Base-by-base conservation (phyloP, 345 rosid genomes). In the Ceriops zippeliana region DNA sequence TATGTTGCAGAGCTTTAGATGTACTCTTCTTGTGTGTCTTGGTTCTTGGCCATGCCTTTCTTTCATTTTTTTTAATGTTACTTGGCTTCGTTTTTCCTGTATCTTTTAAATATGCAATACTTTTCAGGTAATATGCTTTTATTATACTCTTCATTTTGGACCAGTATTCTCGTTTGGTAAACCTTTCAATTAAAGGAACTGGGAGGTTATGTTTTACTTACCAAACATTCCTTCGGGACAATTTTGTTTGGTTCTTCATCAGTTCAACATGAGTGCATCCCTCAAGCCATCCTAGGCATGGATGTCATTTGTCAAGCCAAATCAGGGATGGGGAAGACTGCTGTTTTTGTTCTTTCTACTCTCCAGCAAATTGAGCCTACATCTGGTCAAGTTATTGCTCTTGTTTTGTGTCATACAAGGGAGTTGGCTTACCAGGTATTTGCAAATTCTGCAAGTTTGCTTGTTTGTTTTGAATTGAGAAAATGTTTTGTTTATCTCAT, bases 281-380 rank as follows among this genome's bases (percentile, higher is more conserved):
- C 97, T 59, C 97, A 91, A 88, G 97, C 98, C 62, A 89, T 91
- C 32, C 63, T 93, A 71, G 96, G 96, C 6, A 91, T 91, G 93
- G 96, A 93, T 70, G 98, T 93, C 75, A 88, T 93, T 49, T 93
- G 97, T 76, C 98, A 93, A 93, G 97, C 98, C 3, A 93, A 93
- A 73, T 93, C 98, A 59, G 97, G 98, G 49, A 93, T 91, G 98
- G 98, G 98, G 9, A 89, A 93, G 83, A 93, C 97, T 58, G 98
- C 97, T 63, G 98, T 89, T 46, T 93, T 93, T 82, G 96, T 93
- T 57, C 78, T 93, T 4, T 93, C 98, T 1, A 76, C 90, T 62
- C 79, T 91, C 27, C 98, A 91, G 77, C 98, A 93, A 72, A 91
- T 92, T 31, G 97, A 93, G 47, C 97, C 96, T 4, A 78, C 83